Evolutionary conservation across 306 rosid genomes (phyloP), one percentile per base, ranked within the genome.

Genomic region (Elaeagnus macrophylla): DNA sequence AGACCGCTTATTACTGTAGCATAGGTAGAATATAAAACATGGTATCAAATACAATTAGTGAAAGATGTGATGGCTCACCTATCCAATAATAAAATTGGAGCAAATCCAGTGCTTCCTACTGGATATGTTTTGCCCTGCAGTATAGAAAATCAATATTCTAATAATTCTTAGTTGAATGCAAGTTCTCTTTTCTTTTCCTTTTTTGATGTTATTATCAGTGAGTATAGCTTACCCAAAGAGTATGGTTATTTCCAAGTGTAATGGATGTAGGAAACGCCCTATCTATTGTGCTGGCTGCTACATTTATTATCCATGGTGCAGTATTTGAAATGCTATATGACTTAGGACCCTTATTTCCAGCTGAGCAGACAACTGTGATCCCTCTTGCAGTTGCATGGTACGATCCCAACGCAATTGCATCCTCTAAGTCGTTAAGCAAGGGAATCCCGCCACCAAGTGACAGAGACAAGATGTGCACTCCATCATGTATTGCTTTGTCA

Each of bases 341-440:
- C 5, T 71, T 65, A 25, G 87, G 72, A 12, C 74, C 82, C 6
- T 58, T 70, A 42, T 81, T 81, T 7, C 87, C 87, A 9, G 79
- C 87, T 0, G 81, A 59, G 64, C 74, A 77, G 7, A 77, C 87
- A 11, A 81, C 87, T 36, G 67, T 68, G 8, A 81, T 67, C 18
- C 83, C 83, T 5, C 54, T 43, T 42, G 74, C 83, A 78, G 66
- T 70, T 13, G 81, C 83, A 60, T 81, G 87, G 53, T 77, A 81
- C 16, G 87, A 71, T 7, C 87, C 83, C 37, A 81, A 77, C 0
- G 60, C 66, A 2, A 64, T 18, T 8, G 15, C 40, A 1, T 77
- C 66, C 11, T 12, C 68, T 7, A 73, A 61, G 5, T 74, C 49
- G 0, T 77, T 78, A 36, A 39, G 38, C 39, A 77, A 43, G 2